Conservation (phyloP, 1,139 yeast genomes). For the Yarrowia galli region DNA sequence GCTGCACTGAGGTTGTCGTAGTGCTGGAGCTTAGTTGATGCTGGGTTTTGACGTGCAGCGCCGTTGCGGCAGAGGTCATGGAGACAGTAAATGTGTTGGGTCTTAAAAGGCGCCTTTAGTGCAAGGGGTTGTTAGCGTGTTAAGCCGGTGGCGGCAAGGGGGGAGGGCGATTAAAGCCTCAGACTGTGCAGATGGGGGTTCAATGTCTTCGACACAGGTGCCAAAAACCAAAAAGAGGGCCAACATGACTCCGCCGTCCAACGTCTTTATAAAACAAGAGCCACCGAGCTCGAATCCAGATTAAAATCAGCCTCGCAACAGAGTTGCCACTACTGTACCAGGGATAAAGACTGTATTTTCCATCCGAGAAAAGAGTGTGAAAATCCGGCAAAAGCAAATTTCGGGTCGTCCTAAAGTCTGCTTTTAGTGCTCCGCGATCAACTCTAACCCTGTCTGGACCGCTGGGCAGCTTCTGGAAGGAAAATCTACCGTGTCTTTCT, state of each 20-base stretch:
- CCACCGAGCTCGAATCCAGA: background rate
- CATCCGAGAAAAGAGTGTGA: slow-evolving; percentile 28
- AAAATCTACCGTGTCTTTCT: background rate
- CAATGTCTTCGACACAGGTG: too few species aligned
- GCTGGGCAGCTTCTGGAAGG: background rate
- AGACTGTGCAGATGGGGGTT: background rate
- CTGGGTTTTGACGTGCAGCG: slow-evolving; percentile 27
- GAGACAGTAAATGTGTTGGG: background rate
- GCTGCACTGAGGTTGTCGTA: background rate
- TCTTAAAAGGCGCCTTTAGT: background rate
- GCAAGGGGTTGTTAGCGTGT: background rate
- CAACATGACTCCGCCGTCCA: background rate
- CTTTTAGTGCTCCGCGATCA: background rate
- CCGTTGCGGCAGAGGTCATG: slow-evolving; percentile 16
- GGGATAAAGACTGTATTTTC: background rate
- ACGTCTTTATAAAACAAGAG: background rate
- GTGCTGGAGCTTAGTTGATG: background rate
- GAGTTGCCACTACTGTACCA: slow-evolving; percentile 9
- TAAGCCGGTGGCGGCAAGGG: background rate
- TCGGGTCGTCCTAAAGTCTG: background rate
- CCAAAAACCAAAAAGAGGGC: background rate
- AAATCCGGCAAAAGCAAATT: slow-evolving; percentile 28
- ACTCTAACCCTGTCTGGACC: background rate
- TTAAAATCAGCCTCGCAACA: slow-evolving; percentile 7
- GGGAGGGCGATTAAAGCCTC: background rate